A percentile compares a stretch with the other conserved stretches of the same genome.
phyloP scores from a whole-genome alignment of 1,284 basidiomycete species.

The Coniophora puteana region DNA sequence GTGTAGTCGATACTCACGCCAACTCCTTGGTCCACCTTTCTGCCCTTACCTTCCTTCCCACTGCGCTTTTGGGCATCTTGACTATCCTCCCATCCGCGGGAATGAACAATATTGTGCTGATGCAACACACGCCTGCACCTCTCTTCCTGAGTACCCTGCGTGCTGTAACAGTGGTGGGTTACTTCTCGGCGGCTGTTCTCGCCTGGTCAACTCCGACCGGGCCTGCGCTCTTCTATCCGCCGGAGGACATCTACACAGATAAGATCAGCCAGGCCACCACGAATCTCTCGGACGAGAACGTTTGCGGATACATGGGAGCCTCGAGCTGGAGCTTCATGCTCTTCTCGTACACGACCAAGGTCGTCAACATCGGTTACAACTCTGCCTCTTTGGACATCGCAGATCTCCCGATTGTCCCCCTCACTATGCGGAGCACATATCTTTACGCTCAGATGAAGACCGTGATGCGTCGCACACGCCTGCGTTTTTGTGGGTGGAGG shows the following conservation, averaged over 20 bases:
- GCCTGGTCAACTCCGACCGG: slow-evolving; percentile 62
- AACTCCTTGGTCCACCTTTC: slow-evolving; percentile 65
- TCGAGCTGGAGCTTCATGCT: slow-evolving; percentile 61
- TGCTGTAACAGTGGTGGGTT: too few species aligned
- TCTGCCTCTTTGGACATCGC: slow-evolving; percentile 70
- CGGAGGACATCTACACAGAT: slow-evolving; percentile 63
- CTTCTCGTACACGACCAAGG: slow-evolving; percentile 77
- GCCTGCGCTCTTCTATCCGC: slow-evolving; percentile 64
- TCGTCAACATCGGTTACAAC: slow-evolving; percentile 71
- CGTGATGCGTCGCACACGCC: slow-evolving; percentile 29
- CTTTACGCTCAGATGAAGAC: slow-evolving; percentile 48
- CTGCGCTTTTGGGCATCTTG: slow-evolving; percentile 42
- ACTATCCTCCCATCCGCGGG: slow-evolving; percentile 50
- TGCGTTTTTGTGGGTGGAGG: slow-evolving; percentile 35
- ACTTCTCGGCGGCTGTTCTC: slow-evolving; percentile 23
- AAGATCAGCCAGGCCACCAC: slow-evolving; percentile 55
- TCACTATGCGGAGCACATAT: slow-evolving; percentile 57
- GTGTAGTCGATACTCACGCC: slow-evolving; percentile 49
- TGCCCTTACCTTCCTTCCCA: slow-evolving; percentile 50
- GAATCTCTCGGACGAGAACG: slow-evolving; percentile 52
- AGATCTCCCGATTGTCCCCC: slow-evolving; percentile 72
- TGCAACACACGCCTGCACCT: not conserved
- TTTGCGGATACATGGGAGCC: slow-evolving; percentile 48
- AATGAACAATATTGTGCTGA: not conserved
- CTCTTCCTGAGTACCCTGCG: not conserved